A percentile compares a stretch with the other conserved stretches of the same genome.
These are phyloP conservation scores for Nitzschia putrida DNA, from an alignment of 108 stramenopile genomes.

Conservation along the genomic window DNA sequence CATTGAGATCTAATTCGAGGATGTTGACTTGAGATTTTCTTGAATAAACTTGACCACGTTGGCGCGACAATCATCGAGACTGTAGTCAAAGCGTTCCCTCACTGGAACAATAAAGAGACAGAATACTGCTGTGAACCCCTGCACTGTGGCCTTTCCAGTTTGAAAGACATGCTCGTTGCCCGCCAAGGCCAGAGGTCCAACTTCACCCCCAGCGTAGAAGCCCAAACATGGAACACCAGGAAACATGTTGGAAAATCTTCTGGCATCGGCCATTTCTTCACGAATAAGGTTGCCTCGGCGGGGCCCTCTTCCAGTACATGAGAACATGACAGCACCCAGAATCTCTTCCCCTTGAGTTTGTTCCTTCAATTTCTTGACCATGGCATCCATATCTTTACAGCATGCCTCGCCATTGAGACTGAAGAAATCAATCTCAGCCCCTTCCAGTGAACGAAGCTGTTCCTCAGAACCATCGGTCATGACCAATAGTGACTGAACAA, in stretches of 20 bases:
- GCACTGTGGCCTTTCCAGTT: slow-evolving; percentile 40
- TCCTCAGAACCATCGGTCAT: slow-evolving; percentile 35
- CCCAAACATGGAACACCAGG: slow-evolving; percentile 52
- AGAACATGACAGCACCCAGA: slow-evolving; percentile 57
- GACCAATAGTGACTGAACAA: slow-evolving; percentile 12
- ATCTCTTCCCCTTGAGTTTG: slow-evolving; percentile 39
- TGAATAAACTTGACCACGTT: neutral
- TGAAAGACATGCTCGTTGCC: slow-evolving; percentile 51
- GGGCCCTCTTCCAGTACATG: slow-evolving; percentile 58
- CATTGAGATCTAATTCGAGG: no score
- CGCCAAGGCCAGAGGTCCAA: slow-evolving; percentile 55
- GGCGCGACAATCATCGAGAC: slow-evolving; percentile 30
- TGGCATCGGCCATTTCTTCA: slow-evolving; percentile 61
- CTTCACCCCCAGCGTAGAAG: slow-evolving; percentile 64
- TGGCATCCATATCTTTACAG: slow-evolving; percentile 45
- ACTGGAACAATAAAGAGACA: slow-evolving; percentile 27
- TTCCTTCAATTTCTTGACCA: slow-evolving; percentile 32
- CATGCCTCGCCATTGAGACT: slow-evolving; percentile 46
- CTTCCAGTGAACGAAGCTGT: slow-evolving; percentile 26
- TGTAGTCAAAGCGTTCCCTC: slow-evolving; percentile 6
- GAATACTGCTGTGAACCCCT: slow-evolving; percentile 54
- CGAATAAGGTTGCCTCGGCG: slow-evolving; percentile 12
- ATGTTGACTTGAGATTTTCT: neutral
- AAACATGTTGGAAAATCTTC: slow-evolving; percentile 38
- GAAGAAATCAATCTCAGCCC: slow-evolving; percentile 58